phyloP scores from a whole-genome alignment of 495 filamentous ascomycete species.

The Rostrohypoxylon terebratum region DNA sequence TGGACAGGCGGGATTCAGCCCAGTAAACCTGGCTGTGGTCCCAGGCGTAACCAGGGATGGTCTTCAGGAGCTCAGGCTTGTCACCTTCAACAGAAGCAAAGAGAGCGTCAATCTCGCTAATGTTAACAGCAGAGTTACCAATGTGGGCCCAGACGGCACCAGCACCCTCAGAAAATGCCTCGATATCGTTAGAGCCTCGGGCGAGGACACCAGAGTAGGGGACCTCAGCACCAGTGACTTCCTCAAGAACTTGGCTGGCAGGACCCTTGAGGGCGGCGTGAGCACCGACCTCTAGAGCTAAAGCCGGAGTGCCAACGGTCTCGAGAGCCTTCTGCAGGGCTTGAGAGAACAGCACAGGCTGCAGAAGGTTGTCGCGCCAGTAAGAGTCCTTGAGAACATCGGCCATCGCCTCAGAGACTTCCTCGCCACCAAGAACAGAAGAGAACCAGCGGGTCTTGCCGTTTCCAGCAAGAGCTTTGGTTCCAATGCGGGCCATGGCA shows the following conservation, averaged over 20 bases:
- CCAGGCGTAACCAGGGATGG: constrained; percentile 62
- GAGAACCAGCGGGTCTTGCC: constrained; percentile 29
- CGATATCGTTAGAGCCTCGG: constrained; percentile 34
- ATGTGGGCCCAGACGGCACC: constrained; percentile 52
- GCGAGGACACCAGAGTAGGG: constrained; percentile 46
- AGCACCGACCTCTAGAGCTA: constrained; percentile 62
- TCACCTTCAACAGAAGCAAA: constrained; percentile 6
- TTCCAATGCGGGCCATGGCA: constrained; percentile 7
- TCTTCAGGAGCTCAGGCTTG: constrained; percentile 40
- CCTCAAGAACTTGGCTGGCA: constrained; percentile 42
- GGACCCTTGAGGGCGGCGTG: constrained; percentile 62
- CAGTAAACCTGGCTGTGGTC: constrained; percentile 57
- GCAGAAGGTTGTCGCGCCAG: constrained; percentile 60
- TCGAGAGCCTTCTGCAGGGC: constrained; percentile 53
- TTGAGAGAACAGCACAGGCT: constrained; percentile 60
- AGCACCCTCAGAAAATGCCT: constrained; percentile 49
- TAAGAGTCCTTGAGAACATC: constrained; percentile 50
- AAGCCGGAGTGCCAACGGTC: constrained; percentile 13
- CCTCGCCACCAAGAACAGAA: not conserved
- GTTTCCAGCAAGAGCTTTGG: constrained; percentile 45
- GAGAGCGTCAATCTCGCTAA: constrained; percentile 13
- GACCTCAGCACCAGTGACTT: constrained; percentile 15
- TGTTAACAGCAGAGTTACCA: constrained; percentile 28
- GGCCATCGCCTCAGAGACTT: constrained; percentile 18
- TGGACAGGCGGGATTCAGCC: constrained; percentile 56